Evolutionary conservation across 768 basidiomycete genomes (phyloP).

Genomic region (Russula emetica): DNA sequence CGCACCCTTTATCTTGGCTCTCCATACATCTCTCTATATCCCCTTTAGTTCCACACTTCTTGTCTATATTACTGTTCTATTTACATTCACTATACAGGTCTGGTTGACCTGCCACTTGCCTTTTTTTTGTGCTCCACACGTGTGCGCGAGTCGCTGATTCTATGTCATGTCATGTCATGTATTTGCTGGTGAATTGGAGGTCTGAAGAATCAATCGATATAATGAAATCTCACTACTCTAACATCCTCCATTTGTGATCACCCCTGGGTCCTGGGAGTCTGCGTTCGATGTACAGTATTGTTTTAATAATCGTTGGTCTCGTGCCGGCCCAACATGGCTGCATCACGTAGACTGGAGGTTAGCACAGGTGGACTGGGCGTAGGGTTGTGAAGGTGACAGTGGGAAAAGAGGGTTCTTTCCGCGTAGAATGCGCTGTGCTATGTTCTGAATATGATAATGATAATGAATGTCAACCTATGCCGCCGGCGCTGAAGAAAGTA

Average conservation of each 20-base stretch:
- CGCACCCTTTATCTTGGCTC: not conserved
- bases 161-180: slow-evolving; percentile 5
- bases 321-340: not conserved
- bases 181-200: not conserved
- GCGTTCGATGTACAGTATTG: not conserved
- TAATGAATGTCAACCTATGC: not conserved
- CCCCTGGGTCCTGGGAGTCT: not conserved
- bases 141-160: slow-evolving; percentile 5
- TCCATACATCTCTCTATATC: not conserved
- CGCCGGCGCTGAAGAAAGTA: not conserved
- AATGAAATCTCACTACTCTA: not conserved
- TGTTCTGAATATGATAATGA: not conserved
- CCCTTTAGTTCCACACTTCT: not conserved
- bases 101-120: not conserved
- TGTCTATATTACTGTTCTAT: not conserved
- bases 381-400: slow-evolving; percentile 16
- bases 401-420: slow-evolving; percentile 15
- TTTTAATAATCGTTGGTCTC: not conserved
- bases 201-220: not conserved
- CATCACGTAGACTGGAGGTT: not conserved
- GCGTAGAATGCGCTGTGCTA: not conserved
- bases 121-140: slow-evolving; percentile 5
- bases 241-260: not conserved
- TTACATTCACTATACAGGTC: not conserved
- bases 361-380: slow-evolving; percentile 12